Evolutionary conservation across 2,329 filamentous ascomycete species (phyloP).

Genomic region (Alternaria solani): DNA sequence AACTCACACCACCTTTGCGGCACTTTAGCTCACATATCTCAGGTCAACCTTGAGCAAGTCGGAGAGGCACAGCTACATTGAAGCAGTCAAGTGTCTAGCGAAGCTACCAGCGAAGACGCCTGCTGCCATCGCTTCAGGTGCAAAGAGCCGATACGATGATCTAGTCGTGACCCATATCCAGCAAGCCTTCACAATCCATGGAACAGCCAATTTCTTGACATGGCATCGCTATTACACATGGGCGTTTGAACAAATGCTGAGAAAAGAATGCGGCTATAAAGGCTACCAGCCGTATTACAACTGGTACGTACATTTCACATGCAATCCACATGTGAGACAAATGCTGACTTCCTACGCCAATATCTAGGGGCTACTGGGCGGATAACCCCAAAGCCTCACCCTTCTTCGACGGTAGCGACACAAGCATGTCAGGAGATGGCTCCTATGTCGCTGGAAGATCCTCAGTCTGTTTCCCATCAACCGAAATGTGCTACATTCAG

Average conservation of each 20-base stretch:
- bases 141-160: not conserved
- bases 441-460: conserved; percentile 37
- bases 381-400: conserved; percentile 57
- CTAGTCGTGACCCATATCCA: not conserved
- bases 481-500: conserved; percentile 36
- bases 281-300: conserved; percentile 54
- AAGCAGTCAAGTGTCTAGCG: not conserved
- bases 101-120: not conserved
- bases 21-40: not conserved
- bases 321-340: not conserved
- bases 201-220: conserved; percentile 37
- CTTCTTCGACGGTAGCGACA: conserved; percentile 64
- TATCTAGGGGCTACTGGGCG: conserved; percentile 61
- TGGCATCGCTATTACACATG: conserved; percentile 57
- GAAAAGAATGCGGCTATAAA: conserved; percentile 54
- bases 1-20: not conserved
- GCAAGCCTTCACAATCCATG: not conserved
- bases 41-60: not conserved
- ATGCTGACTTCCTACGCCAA: not conserved
- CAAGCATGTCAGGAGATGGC: conserved; percentile 59
- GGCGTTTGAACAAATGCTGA: conserved; percentile 53
- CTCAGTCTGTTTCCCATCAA: conserved; percentile 40
- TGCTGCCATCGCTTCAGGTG: not conserved
- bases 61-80: not conserved
- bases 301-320: not conserved